These are phyloP conservation scores for Mycena rosella DNA, from an alignment of 768 basidiomycete species.

Conservation along the genomic window DNA sequence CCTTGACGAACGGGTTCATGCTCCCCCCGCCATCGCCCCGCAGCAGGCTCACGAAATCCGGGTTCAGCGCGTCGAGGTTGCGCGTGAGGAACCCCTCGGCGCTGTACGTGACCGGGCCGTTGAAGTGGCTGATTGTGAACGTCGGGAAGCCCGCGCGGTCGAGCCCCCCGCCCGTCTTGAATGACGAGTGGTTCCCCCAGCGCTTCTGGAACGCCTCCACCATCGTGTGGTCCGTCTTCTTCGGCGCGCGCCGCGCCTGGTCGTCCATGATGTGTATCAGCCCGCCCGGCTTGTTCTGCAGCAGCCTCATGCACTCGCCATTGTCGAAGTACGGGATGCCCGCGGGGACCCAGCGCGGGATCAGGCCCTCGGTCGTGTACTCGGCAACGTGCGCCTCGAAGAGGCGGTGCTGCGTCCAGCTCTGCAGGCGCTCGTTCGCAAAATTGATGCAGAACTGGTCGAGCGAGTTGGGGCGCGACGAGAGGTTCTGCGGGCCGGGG, in stretches of 20 bases:
- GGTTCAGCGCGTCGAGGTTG: conserved; percentile 90
- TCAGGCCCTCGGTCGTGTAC: conserved; percentile 81
- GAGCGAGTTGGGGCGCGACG: conserved; percentile 89
- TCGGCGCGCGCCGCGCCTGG: conserved; percentile 86
- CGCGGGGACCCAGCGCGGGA: conserved; percentile 69
- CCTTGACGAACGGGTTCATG: conserved; percentile 93
- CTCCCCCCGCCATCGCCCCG: conserved; percentile 74
- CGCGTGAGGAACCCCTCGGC: conserved; percentile 90
- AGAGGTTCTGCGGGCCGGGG: conserved; percentile 92
- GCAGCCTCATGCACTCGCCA: conserved; percentile 85
- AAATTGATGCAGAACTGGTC: conserved; percentile 98
- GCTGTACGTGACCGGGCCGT: conserved; percentile 92
- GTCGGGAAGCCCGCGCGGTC: conserved; percentile 86
- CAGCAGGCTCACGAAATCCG: conserved; percentile 92
- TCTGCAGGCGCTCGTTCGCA: conserved; percentile 92
- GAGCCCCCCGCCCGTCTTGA: conserved; percentile 78
- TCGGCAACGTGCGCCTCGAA: conserved; percentile 89
- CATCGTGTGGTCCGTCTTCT: conserved; percentile 96
- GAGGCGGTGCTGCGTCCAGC: conserved; percentile 82
- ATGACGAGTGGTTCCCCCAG: conserved; percentile 93
- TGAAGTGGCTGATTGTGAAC: conserved; percentile 94
- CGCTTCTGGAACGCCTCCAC: conserved; percentile 94
- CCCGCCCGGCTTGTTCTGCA: conserved; percentile 91
- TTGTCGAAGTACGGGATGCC: conserved; percentile 90
- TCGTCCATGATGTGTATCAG: conserved; percentile 98